Base-by-base conservation (phyloP, 1,284 basidiomycete species). In the Schizophyllum commune region DNA sequence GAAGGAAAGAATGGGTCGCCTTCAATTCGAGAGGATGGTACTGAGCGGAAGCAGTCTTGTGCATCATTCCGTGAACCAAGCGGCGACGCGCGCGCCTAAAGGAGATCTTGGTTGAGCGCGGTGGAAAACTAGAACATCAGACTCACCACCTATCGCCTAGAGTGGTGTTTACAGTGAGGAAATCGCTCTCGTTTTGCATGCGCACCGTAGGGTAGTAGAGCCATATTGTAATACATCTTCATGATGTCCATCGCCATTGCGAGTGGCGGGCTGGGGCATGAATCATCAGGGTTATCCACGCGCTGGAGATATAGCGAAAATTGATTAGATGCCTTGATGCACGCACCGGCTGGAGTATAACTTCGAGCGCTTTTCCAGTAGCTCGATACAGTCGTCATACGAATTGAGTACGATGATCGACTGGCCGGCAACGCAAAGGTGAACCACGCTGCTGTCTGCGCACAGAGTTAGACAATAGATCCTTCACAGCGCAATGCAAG, bases 331-430 rank as follows among this genome's bases (percentile, higher is more conserved):
- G 27, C 27, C 27, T 3, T 27, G 27, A 27, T 27, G 27, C 27
- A 27, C 27, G 27, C 5, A 27, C 61, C 61, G 56, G n/a, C 60
- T 59, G 1, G 61, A 62, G 52, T 60, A 62, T 5, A 57, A 58
- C 11, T 55, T 32, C 15, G 56, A 53, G 6, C 59, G 51, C 60
- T 73, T 77, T n/a, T 79, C 77, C 21, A 81, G 69, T 9, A 81
- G 68, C 5, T 77, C 78, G 11, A 63, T 68, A 4, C 71, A 74
- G 15, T 72, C 67, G 52, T 73, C 67, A 6, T 72, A 58, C 0
- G 75, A 75, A 62, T 78, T 77, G 5, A 79, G 63, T 15, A 81
- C 65, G 55, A 82, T 65, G 5, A 77, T 70, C 52, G 79, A 71
- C 56, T 67, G 64, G 6, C 68, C 64, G 22, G 70, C 15, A 17